Conservation (phyloP, 2,329 filamentous ascomycete genomes). For the Beauveria sp. region DNA sequence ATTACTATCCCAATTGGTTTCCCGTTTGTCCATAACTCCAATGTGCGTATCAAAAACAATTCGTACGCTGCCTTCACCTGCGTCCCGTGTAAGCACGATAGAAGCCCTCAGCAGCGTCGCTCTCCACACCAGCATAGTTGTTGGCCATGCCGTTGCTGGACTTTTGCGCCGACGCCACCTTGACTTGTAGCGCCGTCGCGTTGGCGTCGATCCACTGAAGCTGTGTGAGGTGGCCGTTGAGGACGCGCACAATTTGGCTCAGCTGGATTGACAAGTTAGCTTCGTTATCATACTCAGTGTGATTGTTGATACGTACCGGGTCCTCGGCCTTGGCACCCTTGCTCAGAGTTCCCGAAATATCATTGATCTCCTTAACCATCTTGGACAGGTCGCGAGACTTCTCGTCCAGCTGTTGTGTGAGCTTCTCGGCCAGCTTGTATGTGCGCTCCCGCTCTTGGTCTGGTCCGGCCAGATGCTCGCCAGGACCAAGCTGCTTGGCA, state of each 20-base stretch:
- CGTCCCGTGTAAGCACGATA: conserved; percentile 81
- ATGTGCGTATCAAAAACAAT: conserved; percentile 11
- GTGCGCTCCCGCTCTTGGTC: conserved; percentile 95
- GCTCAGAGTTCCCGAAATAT: conserved; percentile 79
- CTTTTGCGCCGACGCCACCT: conserved; percentile 77
- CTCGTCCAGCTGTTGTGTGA: conserved; percentile 83
- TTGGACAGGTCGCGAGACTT: conserved; percentile 88
- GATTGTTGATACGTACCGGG: conserved; percentile 53
- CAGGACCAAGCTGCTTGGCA: conserved; percentile 65
- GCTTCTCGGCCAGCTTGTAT: conserved; percentile 90
- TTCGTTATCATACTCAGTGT: conserved; percentile 10
- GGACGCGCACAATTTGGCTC: conserved; percentile 88
- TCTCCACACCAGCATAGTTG: conserved; percentile 53
- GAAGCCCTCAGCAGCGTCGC: conserved; percentile 77
- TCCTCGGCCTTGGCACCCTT: conserved; percentile 85
- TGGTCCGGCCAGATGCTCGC: conserved; percentile 72
- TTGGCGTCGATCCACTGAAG: conserved; percentile 90
- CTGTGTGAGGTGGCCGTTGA: conserved; percentile 87
- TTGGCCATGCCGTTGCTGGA: conserved; percentile 56
- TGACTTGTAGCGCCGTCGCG: conserved; percentile 70
- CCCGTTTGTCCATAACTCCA: conserved; percentile 5
- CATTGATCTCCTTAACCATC: conserved; percentile 98
- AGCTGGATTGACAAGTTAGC: conserved; percentile 47
- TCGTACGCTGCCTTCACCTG: conserved; percentile 34
- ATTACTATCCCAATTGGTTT: conserved; percentile 8